Base-by-base conservation (phyloP, 352 stramenopile species). In the Phytophthora nicotianae region DNA sequence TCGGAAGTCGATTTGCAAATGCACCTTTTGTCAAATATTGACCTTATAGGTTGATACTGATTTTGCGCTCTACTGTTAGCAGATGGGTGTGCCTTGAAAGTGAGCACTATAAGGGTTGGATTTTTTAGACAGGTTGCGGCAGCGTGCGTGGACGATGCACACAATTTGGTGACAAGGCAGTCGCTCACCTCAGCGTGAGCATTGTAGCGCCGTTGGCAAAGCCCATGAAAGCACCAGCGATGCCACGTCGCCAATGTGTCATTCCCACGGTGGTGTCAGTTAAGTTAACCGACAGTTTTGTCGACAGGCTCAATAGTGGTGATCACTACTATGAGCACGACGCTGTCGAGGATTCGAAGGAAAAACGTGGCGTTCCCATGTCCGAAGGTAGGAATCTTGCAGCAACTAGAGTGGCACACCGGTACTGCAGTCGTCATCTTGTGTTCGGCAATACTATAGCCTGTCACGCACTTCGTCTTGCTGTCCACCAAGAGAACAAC, bases 111-210 rank as follows among this genome's bases (percentile, higher is more conserved):
- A 11, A 17, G 17, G 46, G n/a, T 42, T 62, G 59, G 59, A 67
- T 67, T 67, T 62, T 66, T 47, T 24, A 38, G 11, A n/a, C 2
- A 4, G 14, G 56, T 64, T 65, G 48, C 57, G 48, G 19, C 27
- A 48, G 52, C 21, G 41, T 11, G 21, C 51, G 38, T 49, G 50
- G 20, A 42, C n/a, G 47, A n/a, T 53, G 51, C 40, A 50, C 38
- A 50, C 51, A 23, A 49, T 23, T 32, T n/a, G 6, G 5, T 50
- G 43, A 37, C 43, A 35, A 20, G 8, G 26, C 16, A 14, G 16
- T 33, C 24, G 41, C 41, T 66, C 50, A 66, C 42, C 29, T 49
- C 43, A 61, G 19, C 16, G 26, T 29, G 33, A 27, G 42, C 20
- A 53, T 49, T 32, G 13, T 20, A 27, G 53, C 19, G 41, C 5